These are phyloP conservation scores for Saururus chinensis DNA, from an alignment of 164 flowering plant genomes.

Conservation along the genomic window DNA sequence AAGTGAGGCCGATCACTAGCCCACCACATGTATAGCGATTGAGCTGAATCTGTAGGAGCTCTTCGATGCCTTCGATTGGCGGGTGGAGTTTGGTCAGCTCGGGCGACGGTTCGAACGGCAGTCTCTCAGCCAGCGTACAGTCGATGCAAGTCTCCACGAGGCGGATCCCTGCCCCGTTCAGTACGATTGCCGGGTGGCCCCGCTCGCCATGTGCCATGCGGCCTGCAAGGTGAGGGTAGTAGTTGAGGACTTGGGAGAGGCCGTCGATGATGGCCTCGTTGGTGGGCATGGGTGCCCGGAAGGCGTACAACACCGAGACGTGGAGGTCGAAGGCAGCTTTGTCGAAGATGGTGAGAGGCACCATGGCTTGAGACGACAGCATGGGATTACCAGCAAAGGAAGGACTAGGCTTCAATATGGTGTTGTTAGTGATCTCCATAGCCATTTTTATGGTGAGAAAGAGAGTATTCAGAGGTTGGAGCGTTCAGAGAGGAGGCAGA, in stretches of 20 bases:
- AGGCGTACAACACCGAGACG: too few relatives aligned
- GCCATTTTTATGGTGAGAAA: conserved; percentile 3
- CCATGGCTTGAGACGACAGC: too few relatives aligned
- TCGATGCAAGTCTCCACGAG: too few relatives aligned
- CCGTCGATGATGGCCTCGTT: conserved; percentile 5
- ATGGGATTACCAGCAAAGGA: too few relatives aligned
- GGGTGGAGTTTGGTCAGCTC: too few relatives aligned
- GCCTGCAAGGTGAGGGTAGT: conserved; percentile 9
- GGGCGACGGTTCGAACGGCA: too few relatives aligned
- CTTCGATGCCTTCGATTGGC: too few relatives aligned
- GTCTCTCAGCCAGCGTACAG: too few relatives aligned
- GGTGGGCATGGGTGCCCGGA: too few relatives aligned
- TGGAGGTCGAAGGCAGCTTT: conserved; percentile 9
- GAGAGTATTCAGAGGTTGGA: neutral
- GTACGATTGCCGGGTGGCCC: conserved; percentile 2
- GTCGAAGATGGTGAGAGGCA: conserved; percentile 13
- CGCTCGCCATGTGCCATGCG: conserved; percentile 1
- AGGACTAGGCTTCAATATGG: conserved; percentile 5
- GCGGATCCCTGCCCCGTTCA: conserved; percentile 8
- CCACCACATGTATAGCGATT: too few relatives aligned
- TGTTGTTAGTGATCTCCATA: conserved; percentile 3
- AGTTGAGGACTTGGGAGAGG: conserved; percentile 4
- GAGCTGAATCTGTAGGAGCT: too few relatives aligned
- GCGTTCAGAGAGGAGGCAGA: neutral
- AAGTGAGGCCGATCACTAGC: too few relatives aligned